Base-by-base conservation (phyloP, 495 filamentous ascomycete genomes). In the Aspergillus sparsus region DNA sequence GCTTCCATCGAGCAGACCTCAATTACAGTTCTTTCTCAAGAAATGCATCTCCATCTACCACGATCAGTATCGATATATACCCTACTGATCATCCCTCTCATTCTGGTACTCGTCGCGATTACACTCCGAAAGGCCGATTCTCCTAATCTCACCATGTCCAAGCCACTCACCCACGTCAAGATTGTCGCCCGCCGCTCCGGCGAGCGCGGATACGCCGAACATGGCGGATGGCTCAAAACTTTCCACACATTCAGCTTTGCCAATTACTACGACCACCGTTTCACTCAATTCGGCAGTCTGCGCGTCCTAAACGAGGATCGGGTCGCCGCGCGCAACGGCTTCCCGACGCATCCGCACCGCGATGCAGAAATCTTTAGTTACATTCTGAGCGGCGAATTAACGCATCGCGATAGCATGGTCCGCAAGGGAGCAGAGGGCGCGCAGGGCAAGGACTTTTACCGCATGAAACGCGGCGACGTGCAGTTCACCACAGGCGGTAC, bases 341-440 rank as follows among this genome's bases (percentile, higher is more conserved):
- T 93, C 74, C 87, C 88, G 11, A 91, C 89, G 1, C 91, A 95
- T 69, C 84, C 84, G 27, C 90, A 95, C 76, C 82, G 84, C 64
- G 86, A 93, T 68, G 89, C 88, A 63, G 88, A 93, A 72, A 93
- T 93, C 76, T 93, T 90, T 79, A 85, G 81, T 62, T 93, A 93
- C 76, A 87, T 93, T 64, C 77, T 93, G 7, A 83, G 72, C 61
- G 90, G 90, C 58, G 88, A 92, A 69, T 82, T 93, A 46, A 91
- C 89, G 34, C 90, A 95, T 75, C 85, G 87, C 13, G 90, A 95
- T 69, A 85, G 79, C 49, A 89, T 92, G 83, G 74, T 86, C 61
- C 77, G 80, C 54, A 84, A 82, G 72, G 82, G 81, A 35, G 71
- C 75, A n/a, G 82, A 84, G 49, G 81, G 78, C 11, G 73, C 62